Base-by-base conservation (phyloP, 2,329 filamentous ascomycete species). In the Dactylellina parvicollis region DNA sequence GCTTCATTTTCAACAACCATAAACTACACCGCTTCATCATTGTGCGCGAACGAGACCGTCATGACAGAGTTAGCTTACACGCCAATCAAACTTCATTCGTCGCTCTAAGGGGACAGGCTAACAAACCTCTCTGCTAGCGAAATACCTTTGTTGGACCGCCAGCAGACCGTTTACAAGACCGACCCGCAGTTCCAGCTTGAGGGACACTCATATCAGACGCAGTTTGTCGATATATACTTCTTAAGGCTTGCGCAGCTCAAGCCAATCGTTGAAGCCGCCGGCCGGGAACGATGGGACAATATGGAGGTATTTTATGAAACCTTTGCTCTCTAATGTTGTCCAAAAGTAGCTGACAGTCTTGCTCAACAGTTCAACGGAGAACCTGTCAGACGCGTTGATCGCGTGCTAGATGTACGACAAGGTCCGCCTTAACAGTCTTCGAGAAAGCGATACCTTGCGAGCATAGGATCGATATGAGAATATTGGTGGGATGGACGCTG, bases 181-280 rank as follows among this genome's bases (percentile, higher is more conserved):
- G 70, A 74, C 44, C 59, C 75, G 2, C 47, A 65, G 12, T 78
- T 76, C 56, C 62, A 56, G 22, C 36, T 78, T 40, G 57, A 86
- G 78, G 83, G 86, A 70, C 86, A 86, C 74, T 90, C 92, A 61
- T 99, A 98, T 80, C 85, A 93, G 80, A 95, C 98, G 80, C 95
- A 99, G 82, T 99, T 91, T 86, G 92, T 90, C 75, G 95, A 99
- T 81, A 94, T 98, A 87, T 99, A 99, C 85, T 99, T 97, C 80
- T 81, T 97, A 77, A 90, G 95, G 10, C 86, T 99, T 22, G 88
- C 92, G 36, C 90, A 91, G 81, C 87, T 99, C 80, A 97, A 94
- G 82, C 91, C 92, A 8, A 86, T 87, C 0, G 90, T 96, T 0
- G 91, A 96, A 77, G 82, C 86, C 75, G 85, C 91, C 55, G 94